phyloP scores from a whole-genome alignment of 2,329 filamentous ascomycete genomes.

The Thielaviopsis ethacetica region DNA sequence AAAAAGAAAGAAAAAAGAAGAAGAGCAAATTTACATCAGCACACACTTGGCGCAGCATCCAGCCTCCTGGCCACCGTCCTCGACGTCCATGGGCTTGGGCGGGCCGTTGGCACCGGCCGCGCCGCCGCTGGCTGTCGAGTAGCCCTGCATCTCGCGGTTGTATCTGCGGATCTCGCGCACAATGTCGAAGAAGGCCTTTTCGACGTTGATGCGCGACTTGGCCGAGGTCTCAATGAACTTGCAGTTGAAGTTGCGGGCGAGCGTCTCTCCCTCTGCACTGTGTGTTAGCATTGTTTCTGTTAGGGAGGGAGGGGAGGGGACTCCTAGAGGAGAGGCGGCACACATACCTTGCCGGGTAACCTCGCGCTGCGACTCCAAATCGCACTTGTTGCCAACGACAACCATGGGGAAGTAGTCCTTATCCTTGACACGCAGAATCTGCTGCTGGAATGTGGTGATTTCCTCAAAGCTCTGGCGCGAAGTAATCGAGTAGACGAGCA shows the following conservation, averaged over 20 bases:
- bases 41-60: constrained; percentile 79
- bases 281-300: not conserved
- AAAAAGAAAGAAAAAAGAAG: constrained; percentile 2
- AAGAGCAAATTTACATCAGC: constrained; percentile 51
- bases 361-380: constrained; percentile 83
- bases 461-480: constrained; percentile 96
- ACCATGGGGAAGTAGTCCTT: constrained; percentile 99
- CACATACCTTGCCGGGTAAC: constrained; percentile 76
- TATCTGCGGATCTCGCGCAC: constrained; percentile 95
- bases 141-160: constrained; percentile 94
- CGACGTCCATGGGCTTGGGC: constrained; percentile 62
- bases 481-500: constrained; percentile 96
- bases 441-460: constrained; percentile 96
- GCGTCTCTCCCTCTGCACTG: constrained; percentile 64
- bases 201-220: constrained; percentile 95
- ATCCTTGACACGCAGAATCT: constrained; percentile 96
- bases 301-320: not conserved
- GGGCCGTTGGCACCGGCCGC: constrained; percentile 45
- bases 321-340: not conserved
- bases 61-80: constrained; percentile 47
- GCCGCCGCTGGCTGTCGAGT: constrained; percentile 54
- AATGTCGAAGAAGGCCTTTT: constrained; percentile 96
- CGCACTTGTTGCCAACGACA: constrained; percentile 97
- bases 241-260: constrained; percentile 81
- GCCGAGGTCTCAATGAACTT: constrained; percentile 99